Percentiles rank a stretch among this genome's conserved stretches.
These are phyloP conservation scores for Atkinsonella hypoxylon DNA, from an alignment of 2,329 filamentous ascomycete species.

Conservation along the genomic window DNA sequence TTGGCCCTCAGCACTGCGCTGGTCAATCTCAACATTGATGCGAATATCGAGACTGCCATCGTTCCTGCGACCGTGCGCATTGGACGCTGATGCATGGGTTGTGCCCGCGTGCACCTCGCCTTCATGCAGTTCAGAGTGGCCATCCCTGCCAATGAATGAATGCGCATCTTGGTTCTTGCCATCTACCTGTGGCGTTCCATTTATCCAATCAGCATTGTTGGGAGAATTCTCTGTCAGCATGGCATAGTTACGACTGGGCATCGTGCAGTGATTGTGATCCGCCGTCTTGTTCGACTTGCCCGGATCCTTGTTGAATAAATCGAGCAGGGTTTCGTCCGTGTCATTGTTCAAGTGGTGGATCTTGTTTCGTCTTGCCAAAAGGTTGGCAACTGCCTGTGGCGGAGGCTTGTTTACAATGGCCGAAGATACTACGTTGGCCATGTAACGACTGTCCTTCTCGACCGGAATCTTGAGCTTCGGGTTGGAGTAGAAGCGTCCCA, in stretches of 20 bases:
- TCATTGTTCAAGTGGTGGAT: slow-evolving; percentile 55
- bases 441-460: slow-evolving; percentile 82
- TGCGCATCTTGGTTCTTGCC: slow-evolving; percentile 8
- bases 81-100: slow-evolving; percentile 57
- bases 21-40: slow-evolving; percentile 78
- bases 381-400: slow-evolving; percentile 75
- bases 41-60: slow-evolving; percentile 65
- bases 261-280: slow-evolving; percentile 70
- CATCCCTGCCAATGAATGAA: slow-evolving; percentile 41
- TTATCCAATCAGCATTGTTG: slow-evolving; percentile 24
- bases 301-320: slow-evolving; percentile 85
- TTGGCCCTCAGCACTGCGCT: slow-evolving; percentile 66
- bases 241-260: slow-evolving; percentile 88
- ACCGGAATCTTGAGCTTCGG: slow-evolving; percentile 64
- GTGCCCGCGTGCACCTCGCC: slow-evolving; percentile 76
- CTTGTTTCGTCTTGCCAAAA: slow-evolving; percentile 83
- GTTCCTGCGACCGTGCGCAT: slow-evolving; percentile 39
- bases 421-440: slow-evolving; percentile 87
- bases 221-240: slow-evolving; percentile 81
- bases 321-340: slow-evolving; percentile 87
- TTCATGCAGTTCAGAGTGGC: slow-evolving; percentile 57
- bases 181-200: slow-evolving; percentile 15
- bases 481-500: slow-evolving; percentile 92
- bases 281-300: slow-evolving; percentile 64
- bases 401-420: slow-evolving; percentile 94